These are phyloP conservation scores for Cryphonectria radicalis DNA, from an alignment of 2,329 filamentous ascomycete species.

Conservation along the genomic window DNA sequence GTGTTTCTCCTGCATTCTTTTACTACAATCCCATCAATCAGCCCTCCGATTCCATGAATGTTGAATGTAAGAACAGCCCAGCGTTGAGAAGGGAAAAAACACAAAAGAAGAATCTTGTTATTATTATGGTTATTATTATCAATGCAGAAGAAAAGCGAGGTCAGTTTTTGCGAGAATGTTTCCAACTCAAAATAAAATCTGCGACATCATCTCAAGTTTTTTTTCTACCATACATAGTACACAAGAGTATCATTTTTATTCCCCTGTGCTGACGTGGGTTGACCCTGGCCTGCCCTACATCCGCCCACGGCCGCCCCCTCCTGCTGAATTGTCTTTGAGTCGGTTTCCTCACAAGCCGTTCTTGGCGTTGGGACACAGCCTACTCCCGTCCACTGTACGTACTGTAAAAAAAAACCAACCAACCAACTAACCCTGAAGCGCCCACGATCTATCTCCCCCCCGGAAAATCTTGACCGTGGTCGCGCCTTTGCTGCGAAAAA, in stretches of 20 bases:
- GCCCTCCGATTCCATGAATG: neutral
- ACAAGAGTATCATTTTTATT: neutral
- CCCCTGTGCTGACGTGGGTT: neutral
- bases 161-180: neutral
- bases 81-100: neutral
- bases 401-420: too few relatives aligned
- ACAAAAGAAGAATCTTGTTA: neutral
- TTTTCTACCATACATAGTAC: neutral
- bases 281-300: neutral
- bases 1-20: neutral
- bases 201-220: neutral
- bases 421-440: too few relatives aligned
- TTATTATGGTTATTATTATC: neutral
- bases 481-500: neutral
- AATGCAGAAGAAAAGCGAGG: neutral
- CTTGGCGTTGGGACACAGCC: neutral
- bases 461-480: neutral
- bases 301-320: neutral
- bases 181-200: neutral
- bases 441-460: neutral
- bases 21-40: neutral
- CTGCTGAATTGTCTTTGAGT: neutral
- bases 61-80: neutral
- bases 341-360: neutral
- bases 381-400: too few relatives aligned